phyloP scores from a whole-genome alignment of 1,284 basidiomycete species.

The Ganoderma resinaceum region DNA sequence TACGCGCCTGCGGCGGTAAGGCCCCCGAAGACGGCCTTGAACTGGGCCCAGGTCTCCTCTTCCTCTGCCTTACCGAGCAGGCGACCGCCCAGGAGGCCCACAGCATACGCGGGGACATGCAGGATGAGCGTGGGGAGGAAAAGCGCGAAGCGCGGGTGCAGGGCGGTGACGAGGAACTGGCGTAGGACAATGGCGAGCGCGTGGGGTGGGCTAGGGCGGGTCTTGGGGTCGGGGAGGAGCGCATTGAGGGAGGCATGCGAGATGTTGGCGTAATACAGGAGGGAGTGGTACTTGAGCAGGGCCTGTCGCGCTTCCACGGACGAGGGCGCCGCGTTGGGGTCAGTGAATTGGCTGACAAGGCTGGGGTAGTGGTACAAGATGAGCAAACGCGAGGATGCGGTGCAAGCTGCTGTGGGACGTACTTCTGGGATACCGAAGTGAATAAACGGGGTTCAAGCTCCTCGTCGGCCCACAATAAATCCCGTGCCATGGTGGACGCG shows the following conservation, averaged over 20 bases:
- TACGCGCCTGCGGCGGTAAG: constrained; percentile 66
- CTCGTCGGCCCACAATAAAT: constrained; percentile 84
- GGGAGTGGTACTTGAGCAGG: constrained; percentile 83
- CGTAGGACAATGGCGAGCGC: constrained; percentile 77
- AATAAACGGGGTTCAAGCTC: constrained; percentile 78
- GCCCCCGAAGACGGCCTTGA: constrained; percentile 87
- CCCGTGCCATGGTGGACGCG: constrained; percentile 84
- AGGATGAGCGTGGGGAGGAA: constrained; percentile 84
- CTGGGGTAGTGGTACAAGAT: constrained; percentile 36
- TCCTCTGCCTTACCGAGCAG: constrained; percentile 72
- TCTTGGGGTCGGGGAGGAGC: constrained; percentile 74
- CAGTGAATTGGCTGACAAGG: constrained; percentile 82
- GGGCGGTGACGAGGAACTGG: constrained; percentile 71
- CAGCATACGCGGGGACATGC: constrained; percentile 82
- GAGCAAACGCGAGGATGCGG: background rate
- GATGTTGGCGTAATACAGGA: constrained; percentile 80
- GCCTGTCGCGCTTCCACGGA: constrained; percentile 54
- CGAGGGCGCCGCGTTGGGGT: constrained; percentile 55
- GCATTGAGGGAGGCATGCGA: constrained; percentile 69
- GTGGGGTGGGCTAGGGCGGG: constrained; percentile 68
- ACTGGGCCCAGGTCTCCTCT: constrained; percentile 90
- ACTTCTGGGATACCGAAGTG: constrained; percentile 86
- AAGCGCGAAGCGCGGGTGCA: constrained; percentile 81
- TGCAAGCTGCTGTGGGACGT: background rate
- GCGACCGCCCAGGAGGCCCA: constrained; percentile 73